Evolutionary conservation across 2,329 filamentous ascomycete genomes (phyloP).

Genomic region (Sclerotinia minor): DNA sequence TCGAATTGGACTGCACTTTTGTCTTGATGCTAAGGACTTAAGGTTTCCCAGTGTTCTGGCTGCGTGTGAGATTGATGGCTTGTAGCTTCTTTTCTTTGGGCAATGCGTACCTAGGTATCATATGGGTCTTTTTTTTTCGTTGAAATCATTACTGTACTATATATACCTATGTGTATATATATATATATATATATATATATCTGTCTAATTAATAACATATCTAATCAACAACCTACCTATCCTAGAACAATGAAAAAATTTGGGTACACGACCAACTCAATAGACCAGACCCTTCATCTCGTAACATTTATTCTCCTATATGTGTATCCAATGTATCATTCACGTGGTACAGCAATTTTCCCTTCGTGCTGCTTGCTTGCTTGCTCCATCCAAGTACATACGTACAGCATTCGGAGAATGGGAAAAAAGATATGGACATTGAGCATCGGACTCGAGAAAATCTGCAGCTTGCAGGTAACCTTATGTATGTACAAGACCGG

Average conservation of each 20-base stretch:
- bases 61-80: slow-evolving; percentile 1
- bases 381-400: slow-evolving; percentile 11
- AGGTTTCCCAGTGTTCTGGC: slow-evolving; percentile 8
- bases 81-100: not conserved
- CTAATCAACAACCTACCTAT: not conserved
- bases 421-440: slow-evolving; percentile 7
- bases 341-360: slow-evolving; percentile 5
- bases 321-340: not conserved
- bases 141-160: slow-evolving; percentile 11
- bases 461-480: slow-evolving; percentile 16
- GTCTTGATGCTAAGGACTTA: not conserved
- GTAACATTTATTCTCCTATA: slow-evolving; percentile 2
- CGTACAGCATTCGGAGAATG: slow-evolving; percentile 17
- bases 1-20: not conserved
- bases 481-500: not conserved
- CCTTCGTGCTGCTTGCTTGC: slow-evolving; percentile 11
- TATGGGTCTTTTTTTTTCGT: not conserved
- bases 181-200: too few species aligned
- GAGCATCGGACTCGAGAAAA: slow-evolving; percentile 22
- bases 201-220: too few species aligned
- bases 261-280: not conserved
- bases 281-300: slow-evolving; percentile 1
- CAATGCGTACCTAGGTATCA: slow-evolving; percentile 6
- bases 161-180: too few species aligned
- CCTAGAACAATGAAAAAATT: not conserved